Percentiles rank a stretch among this genome's conserved stretches.
Evolutionary conservation across 306 rosid species (phyloP).

Genomic region (Castanea crenata): DNA sequence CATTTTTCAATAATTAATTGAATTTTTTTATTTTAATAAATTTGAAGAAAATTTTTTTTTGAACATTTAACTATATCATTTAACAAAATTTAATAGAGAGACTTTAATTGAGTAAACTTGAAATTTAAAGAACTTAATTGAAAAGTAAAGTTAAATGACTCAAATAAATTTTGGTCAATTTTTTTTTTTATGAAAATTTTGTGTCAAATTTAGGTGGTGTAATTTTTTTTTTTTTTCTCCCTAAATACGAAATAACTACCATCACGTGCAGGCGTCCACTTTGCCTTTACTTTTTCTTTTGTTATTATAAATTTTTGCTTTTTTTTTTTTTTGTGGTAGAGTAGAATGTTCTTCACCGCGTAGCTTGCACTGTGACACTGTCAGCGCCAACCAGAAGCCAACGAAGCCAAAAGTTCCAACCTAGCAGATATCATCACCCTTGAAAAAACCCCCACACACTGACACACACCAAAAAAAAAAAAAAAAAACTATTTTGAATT

Average conservation of each 20-base stretch:
- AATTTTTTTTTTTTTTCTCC: too few relatives aligned
- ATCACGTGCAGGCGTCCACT: neutral
- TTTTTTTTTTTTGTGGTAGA: neutral
- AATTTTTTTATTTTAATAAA: too few relatives aligned
- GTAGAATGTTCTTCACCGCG: neutral
- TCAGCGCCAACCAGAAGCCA: neutral
- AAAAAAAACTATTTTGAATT: neutral
- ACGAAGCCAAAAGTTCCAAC: neutral
- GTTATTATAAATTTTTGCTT: neutral
- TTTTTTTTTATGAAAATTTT: too few relatives aligned
- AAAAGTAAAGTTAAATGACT: too few relatives aligned
- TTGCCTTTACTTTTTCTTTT: neutral
- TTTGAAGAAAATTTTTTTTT: too few relatives aligned
- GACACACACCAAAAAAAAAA: neutral
- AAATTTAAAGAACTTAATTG: too few relatives aligned
- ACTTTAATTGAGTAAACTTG: too few relatives aligned
- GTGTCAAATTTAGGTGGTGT: too few relatives aligned
- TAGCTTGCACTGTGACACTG: neutral
- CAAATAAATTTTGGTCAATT: too few relatives aligned
- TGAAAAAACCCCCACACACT: neutral
- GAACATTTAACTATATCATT: too few relatives aligned
- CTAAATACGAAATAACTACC: neutral
- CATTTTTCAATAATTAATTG: too few relatives aligned
- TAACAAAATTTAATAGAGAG: too few relatives aligned
- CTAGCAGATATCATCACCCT: neutral